Conservation (phyloP, 345 rosid genomes). For the Murraya paniculata region DNA sequence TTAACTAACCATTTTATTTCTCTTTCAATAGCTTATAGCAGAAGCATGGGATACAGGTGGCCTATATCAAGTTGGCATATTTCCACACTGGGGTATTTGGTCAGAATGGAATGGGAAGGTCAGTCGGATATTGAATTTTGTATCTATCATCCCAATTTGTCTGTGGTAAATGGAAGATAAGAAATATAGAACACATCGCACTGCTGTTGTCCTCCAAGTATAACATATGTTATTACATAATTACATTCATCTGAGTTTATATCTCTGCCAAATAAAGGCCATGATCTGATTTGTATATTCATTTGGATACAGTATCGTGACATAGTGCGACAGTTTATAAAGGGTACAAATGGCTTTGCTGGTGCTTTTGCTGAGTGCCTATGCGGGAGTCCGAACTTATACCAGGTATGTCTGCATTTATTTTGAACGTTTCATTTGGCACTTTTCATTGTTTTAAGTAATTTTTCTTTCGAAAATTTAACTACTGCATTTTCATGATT, state of each 20-base stretch:
- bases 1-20: conserved; percentile 12
- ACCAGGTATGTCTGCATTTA: conserved; percentile 54
- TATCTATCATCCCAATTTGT: not conserved
- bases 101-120: conserved; percentile 99
- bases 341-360: conserved; percentile 94
- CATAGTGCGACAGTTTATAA: conserved; percentile 83
- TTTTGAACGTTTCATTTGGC: not conserved
- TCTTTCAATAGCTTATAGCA: conserved; percentile 69
- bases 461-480: not conserved
- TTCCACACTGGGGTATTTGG: conserved; percentile 98
- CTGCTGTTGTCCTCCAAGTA: not conserved
- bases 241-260: not conserved
- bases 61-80: conserved; percentile 90
- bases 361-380: conserved; percentile 97
- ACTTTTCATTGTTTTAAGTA: not conserved
- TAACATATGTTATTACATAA: not conserved
- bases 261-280: not conserved
- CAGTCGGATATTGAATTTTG: conserved; percentile 21
- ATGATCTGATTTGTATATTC: conserved; percentile 12
- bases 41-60: conserved; percentile 99
- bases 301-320: conserved; percentile 75
- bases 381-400: conserved; percentile 94
- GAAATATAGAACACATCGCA: not conserved
- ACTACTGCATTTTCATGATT: not conserved
- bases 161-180: not conserved